Conservation (phyloP, 1,284 basidiomycete species). For the Fomitopsis palustris region DNA sequence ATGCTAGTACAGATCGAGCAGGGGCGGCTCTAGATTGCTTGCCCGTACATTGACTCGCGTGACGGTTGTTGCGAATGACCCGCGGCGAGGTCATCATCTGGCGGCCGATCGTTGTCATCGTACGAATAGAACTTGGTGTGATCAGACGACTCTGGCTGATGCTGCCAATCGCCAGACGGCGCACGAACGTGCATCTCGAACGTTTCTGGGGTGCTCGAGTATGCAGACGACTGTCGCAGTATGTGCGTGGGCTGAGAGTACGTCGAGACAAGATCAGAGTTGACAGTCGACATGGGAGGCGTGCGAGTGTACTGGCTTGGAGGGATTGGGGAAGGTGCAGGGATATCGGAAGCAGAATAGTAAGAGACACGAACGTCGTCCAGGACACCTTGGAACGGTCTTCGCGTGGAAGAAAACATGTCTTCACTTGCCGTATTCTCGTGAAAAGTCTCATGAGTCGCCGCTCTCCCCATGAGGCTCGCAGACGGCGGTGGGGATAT, state of each 20-base stretch:
- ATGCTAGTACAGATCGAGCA: slow-evolving; percentile 5
- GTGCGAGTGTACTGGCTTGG: slow-evolving; percentile 30
- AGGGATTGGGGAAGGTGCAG: slow-evolving; percentile 54
- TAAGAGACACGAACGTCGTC: slow-evolving; percentile 46
- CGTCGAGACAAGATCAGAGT: slow-evolving; percentile 19
- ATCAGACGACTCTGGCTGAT: neutral
- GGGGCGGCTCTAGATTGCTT: slow-evolving; percentile 3
- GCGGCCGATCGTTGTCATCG: slow-evolving; percentile 14
- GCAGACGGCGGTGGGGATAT: slow-evolving; percentile 18
- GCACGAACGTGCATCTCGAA: slow-evolving; percentile 55
- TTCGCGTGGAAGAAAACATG: slow-evolving; percentile 12
- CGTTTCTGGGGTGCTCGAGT: slow-evolving; percentile 20
- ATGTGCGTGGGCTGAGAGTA: slow-evolving; percentile 12
- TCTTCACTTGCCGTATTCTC: slow-evolving; percentile 14
- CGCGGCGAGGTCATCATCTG: slow-evolving; percentile 2
- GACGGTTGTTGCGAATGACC: neutral
- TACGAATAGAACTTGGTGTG: slow-evolving; percentile 11
- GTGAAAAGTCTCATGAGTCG: slow-evolving; percentile 9
- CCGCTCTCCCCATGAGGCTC: slow-evolving; percentile 18
- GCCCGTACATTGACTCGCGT: slow-evolving; percentile 3
- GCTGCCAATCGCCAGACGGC: slow-evolving; percentile 22
- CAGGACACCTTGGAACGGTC: slow-evolving; percentile 17
- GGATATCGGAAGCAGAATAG: slow-evolving; percentile 67
- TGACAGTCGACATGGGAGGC: slow-evolving; percentile 28
- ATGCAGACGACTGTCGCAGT: slow-evolving; percentile 8